phyloP scores from a whole-genome alignment of 2,329 filamentous ascomycete species.

The Fusarium sp. region DNA sequence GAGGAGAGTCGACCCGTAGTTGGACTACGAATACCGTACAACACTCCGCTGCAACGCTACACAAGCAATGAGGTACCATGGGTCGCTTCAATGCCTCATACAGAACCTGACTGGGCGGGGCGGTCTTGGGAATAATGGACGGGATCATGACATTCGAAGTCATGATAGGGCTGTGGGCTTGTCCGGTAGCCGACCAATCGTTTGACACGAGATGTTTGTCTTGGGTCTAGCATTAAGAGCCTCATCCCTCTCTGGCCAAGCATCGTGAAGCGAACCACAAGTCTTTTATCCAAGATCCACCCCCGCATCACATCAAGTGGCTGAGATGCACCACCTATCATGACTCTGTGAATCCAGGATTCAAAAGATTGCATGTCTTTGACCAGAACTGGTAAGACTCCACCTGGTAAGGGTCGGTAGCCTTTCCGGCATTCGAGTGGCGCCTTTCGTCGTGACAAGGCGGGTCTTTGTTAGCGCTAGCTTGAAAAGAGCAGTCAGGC shows the following conservation, averaged over 20 bases:
- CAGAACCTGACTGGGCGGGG: constrained; percentile 71
- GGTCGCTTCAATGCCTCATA: constrained; percentile 73
- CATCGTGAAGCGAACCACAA: constrained; percentile 24
- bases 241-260: constrained; percentile 10
- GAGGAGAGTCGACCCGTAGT: constrained; percentile 59
- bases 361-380: constrained; percentile 30
- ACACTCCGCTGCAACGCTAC: constrained; percentile 78
- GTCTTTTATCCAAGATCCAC: constrained; percentile 36
- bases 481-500: constrained; percentile 35
- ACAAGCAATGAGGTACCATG: constrained; percentile 74
- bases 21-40: constrained; percentile 85
- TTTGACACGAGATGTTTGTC: constrained; percentile 15
- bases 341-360: constrained; percentile 9
- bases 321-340: constrained; percentile 29
- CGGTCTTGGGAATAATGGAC: constrained; percentile 50
- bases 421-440: constrained; percentile 22
- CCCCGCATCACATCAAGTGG: constrained; percentile 36
- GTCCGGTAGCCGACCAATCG: constrained; percentile 23
- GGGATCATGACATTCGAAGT: constrained; percentile 17
- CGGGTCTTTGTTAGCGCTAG: constrained; percentile 31
- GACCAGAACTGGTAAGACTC: constrained; percentile 34
- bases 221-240: constrained; percentile 15
- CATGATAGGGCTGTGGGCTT: constrained; percentile 14
- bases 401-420: constrained; percentile 26
- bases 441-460: constrained; percentile 23